phyloP scores from a whole-genome alignment of 768 basidiomycete genomes.

The Tricholoma hemisulphureum region DNA sequence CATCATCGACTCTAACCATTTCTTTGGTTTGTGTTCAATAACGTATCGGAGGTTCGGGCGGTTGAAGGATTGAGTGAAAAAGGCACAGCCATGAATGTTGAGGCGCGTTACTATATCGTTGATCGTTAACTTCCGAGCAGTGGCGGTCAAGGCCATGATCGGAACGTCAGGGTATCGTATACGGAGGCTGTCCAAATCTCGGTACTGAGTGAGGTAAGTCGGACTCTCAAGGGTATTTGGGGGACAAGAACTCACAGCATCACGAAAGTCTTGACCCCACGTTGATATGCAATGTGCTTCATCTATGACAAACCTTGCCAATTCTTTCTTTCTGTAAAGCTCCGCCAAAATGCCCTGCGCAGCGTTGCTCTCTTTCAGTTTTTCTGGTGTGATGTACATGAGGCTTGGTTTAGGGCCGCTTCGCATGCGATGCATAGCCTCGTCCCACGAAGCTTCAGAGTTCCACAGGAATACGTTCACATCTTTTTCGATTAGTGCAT shows the following conservation, averaged over 20 bases:
- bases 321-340: constrained; percentile 53
- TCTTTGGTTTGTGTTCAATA: constrained; percentile 44
- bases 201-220: constrained; percentile 51
- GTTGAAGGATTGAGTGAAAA: constrained; percentile 85
- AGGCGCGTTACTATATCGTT: constrained; percentile 78
- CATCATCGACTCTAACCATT: constrained; percentile 59
- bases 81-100: constrained; percentile 53
- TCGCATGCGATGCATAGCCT: constrained; percentile 46
- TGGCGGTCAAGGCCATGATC: constrained; percentile 96
- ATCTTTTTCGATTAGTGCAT: constrained; percentile 57
- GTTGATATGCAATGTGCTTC: constrained; percentile 94
- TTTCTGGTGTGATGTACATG: constrained; percentile 92
- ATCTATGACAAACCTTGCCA: constrained; percentile 93
- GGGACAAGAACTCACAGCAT: constrained; percentile 51
- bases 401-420: constrained; percentile 55
- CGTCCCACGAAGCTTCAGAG: constrained; percentile 44
- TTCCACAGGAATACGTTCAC: constrained; percentile 73
- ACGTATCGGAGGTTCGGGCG: constrained; percentile 86
- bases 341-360: constrained; percentile 54
- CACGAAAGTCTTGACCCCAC: constrained; percentile 94
- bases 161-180: constrained; percentile 75
- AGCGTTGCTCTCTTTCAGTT: constrained; percentile 60
- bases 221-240: neutral
- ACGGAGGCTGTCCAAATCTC: constrained; percentile 64
- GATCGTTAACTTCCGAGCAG: constrained; percentile 76